A percentile compares a stretch with the other conserved stretches of the same genome.
Evolutionary conservation across 192 early-diverging fungal genomes (phyloP).

Genomic region (Coemansia sp.): DNA sequence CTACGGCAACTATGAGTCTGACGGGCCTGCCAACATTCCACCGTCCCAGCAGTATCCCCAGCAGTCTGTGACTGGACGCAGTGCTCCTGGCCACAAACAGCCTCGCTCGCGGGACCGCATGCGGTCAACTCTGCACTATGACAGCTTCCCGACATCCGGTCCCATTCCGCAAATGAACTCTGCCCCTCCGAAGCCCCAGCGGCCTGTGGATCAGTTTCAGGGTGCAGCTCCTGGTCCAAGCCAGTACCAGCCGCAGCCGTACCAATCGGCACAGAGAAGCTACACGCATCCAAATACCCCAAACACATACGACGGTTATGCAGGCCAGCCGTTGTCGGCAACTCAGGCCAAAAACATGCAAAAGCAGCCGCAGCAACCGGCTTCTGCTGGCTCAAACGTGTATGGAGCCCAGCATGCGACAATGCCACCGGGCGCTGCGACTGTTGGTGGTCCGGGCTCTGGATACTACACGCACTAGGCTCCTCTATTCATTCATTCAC

Average conservation of each 20-base stretch:
- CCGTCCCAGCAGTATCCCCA: slow-evolving; percentile 2
- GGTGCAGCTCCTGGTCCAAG: slow-evolving; percentile 6
- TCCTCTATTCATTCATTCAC: not conserved
- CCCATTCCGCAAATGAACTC: slow-evolving; percentile 2
- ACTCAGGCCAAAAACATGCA: slow-evolving; percentile 40
- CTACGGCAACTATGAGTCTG: slow-evolving; percentile 1
- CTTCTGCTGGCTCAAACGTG: slow-evolving; percentile 13
- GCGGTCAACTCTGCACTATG: slow-evolving; percentile 52
- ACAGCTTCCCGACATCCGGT: slow-evolving; percentile 28
- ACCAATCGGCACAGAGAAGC: slow-evolving; percentile 4
- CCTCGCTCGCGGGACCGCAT: slow-evolving; percentile 51
- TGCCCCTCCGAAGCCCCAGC: slow-evolving; percentile 30
- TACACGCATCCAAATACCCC: not conserved
- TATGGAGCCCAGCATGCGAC: slow-evolving; percentile 15
- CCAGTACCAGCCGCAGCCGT: slow-evolving; percentile 9
- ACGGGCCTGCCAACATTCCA: not conserved
- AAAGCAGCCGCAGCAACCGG: slow-evolving; percentile 20
- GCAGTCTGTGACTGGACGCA: slow-evolving; percentile 2
- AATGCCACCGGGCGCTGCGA: slow-evolving; percentile 21
- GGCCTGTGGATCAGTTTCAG: slow-evolving; percentile 15
- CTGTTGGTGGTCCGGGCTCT: slow-evolving; percentile 10
- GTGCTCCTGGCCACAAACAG: slow-evolving; percentile 44
- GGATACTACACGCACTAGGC: slow-evolving; percentile 12
- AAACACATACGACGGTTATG: not conserved
- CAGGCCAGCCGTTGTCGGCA: slow-evolving; percentile 41